A percentile compares a stretch with the other conserved stretches of the same genome.
Evolutionary conservation across 83 land plant species (phyloP).

Genomic region (Picea engelmannii): DNA sequence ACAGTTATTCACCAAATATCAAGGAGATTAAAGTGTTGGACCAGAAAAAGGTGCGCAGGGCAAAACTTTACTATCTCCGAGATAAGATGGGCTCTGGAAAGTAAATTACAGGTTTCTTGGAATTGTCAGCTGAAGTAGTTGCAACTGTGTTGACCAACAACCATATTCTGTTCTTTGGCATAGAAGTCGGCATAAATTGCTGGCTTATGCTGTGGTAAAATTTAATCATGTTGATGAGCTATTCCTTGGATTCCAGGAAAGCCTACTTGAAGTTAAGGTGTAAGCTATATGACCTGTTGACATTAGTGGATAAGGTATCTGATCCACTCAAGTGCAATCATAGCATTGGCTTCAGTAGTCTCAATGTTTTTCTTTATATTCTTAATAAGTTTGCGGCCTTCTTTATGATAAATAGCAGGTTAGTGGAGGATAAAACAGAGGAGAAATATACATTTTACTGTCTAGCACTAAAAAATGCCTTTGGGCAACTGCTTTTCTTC

Average conservation of each 20-base stretch:
- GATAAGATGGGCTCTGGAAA: conserved; percentile 35
- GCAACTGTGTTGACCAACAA: too few relatives aligned
- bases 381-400: neutral
- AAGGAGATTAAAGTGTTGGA: conserved; percentile 54
- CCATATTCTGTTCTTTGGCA: too few relatives aligned
- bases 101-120: neutral
- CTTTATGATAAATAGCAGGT: neutral
- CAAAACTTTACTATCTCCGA: conserved; percentile 62
- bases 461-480: neutral
- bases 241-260: neutral
- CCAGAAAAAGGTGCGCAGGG: conserved; percentile 51
- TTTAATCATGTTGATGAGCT: conserved; percentile 1
- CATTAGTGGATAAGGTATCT: neutral
- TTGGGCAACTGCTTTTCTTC: too few relatives aligned
- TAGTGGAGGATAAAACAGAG: neutral
- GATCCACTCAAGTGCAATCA: neutral
- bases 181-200: neutral
- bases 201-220: neutral
- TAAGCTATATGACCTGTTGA: neutral
- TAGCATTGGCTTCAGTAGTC: neutral
- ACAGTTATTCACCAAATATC: conserved; percentile 65
- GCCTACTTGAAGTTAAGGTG: neutral
- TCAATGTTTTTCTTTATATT: neutral
- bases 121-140: too few relatives aligned
- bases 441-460: neutral